These are phyloP conservation scores for Agrostemma githago DNA, from an alignment of 148 eudicot genomes.

Conservation along the genomic window DNA sequence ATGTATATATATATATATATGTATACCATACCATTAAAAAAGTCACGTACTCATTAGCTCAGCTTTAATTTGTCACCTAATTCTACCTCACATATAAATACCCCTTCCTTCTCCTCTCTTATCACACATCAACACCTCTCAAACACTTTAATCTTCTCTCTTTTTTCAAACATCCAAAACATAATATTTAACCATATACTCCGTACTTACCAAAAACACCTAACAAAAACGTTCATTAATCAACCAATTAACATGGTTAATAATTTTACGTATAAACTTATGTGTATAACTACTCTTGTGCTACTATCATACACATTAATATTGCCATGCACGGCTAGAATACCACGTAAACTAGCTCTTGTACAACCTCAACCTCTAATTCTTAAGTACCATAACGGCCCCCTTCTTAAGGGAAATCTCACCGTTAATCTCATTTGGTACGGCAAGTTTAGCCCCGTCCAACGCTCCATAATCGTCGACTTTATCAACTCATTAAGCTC, in stretches of 20 bases:
- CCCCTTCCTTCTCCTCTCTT: background rate
- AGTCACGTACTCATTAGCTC: slow-evolving; percentile 19
- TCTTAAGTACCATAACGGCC: slow-evolving; percentile 57
- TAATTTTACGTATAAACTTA: background rate
- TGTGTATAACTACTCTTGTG: slow-evolving; percentile 3
- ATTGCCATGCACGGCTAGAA: slow-evolving; percentile 16
- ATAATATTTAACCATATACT: background rate
- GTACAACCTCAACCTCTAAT: slow-evolving; percentile 28
- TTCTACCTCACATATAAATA: slow-evolving; percentile 17
- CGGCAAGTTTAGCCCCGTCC: slow-evolving; percentile 51
- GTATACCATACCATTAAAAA: background rate
- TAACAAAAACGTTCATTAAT: background rate
- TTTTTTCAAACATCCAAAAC: background rate
- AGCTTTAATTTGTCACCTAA: background rate
- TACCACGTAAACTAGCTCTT: slow-evolving; percentile 24
- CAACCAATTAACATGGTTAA: slow-evolving; percentile 6
- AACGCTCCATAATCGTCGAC: slow-evolving; percentile 49
- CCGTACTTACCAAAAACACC: background rate
- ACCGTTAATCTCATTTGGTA: slow-evolving; percentile 68
- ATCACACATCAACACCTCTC: background rate
- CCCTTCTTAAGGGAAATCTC: slow-evolving; percentile 48
- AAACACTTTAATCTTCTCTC: background rate
- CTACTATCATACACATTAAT: background rate
- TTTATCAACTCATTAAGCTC: slow-evolving; percentile 42
- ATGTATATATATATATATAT: background rate